Conservation (phyloP, 805 yeast species). For the Metschnikowia dekortorum region DNA sequence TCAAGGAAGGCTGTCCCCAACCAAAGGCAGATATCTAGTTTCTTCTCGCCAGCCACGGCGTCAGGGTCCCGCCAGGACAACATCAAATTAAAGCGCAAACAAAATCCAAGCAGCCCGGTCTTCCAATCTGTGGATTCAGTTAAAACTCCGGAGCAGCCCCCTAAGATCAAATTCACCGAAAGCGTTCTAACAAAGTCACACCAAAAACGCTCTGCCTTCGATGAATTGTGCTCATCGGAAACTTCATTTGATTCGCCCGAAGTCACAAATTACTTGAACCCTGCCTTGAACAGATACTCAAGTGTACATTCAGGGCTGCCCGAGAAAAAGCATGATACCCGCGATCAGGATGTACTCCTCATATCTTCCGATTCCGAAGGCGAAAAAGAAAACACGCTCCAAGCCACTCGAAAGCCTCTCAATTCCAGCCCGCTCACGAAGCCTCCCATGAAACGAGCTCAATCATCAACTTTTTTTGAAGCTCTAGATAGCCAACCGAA, state of each 20-base stretch:
- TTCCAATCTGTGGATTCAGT: background rate
- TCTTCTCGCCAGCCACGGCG: constrained; percentile 17
- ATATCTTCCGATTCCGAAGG: constrained; percentile 8
- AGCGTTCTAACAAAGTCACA: constrained; percentile 7
- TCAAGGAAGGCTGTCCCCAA: constrained; percentile 11
- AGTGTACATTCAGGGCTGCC: constrained; percentile 15
- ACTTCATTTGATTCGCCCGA: constrained; percentile 38
- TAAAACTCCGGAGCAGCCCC: constrained; percentile 7
- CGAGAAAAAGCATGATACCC: background rate
- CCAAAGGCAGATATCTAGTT: constrained; percentile 28
- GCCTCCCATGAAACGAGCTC: constrained; percentile 19
- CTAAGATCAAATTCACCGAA: background rate
- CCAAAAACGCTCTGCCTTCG: constrained; percentile 14
- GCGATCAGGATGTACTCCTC: constrained; percentile 5
- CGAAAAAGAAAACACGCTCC: constrained; percentile 11
- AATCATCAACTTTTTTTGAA: constrained; percentile 15
- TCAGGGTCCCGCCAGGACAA: constrained; percentile 2
- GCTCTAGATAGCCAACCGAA: constrained; percentile 22
- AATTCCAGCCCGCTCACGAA: constrained; percentile 7
- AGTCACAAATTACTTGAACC: constrained; percentile 34
- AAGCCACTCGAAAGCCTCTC: background rate
- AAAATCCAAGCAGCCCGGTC: background rate
- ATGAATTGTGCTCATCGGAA: constrained; percentile 20
- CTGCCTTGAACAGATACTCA: constrained; percentile 17
- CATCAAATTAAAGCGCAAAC: background rate